Base-by-base conservation (phyloP, 108 stramenopile species). In the Chaetoceros tenuissimus region DNA sequence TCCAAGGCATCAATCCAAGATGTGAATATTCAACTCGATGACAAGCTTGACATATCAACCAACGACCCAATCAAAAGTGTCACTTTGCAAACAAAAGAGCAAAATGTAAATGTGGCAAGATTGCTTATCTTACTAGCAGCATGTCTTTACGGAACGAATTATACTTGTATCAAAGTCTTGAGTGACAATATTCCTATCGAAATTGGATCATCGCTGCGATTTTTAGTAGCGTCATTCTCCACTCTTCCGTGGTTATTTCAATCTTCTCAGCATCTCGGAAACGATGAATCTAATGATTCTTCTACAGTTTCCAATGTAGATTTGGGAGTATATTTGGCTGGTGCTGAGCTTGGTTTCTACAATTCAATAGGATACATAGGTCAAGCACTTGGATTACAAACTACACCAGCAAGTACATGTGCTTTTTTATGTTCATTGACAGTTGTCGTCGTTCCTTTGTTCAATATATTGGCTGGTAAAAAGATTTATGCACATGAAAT, bases 371-470 rank as follows among this genome's bases (percentile, higher is more conserved):
- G 72, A 46, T 73, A 67, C 45, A 61, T 73, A 18, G 25, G 60
- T 10, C 72, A 73, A 46, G 54, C 66, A 31, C 51, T 67, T 60
- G 72, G 65, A 16, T 29, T 73, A 26, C 31, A 57, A 26, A 53
- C 55, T 3, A 67, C 66, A 29, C 46, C 60, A 26, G 30, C 53
- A 3, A 65, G 72, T 26, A 62, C 66, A 56, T 68, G 75, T 45
- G 84, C 84, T 46, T 89, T 89, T 66, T 81, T 89, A 54, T 81
- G 80, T 73, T 66, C 74, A 31, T 67, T 89, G 23, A 73, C 79
- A 22, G 87, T 89, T 16, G 64, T 89, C 24, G 59, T 85, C 19
- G 82, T 84, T 13, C 87, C 84, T 1, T 22, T 85, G 23, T 53
- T 85, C 17, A 79, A 85, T 57, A 27, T 62, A 1, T 27, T 81